phyloP scores from a whole-genome alignment of 306 rosid species.

The Mucuna pruriens region DNA sequence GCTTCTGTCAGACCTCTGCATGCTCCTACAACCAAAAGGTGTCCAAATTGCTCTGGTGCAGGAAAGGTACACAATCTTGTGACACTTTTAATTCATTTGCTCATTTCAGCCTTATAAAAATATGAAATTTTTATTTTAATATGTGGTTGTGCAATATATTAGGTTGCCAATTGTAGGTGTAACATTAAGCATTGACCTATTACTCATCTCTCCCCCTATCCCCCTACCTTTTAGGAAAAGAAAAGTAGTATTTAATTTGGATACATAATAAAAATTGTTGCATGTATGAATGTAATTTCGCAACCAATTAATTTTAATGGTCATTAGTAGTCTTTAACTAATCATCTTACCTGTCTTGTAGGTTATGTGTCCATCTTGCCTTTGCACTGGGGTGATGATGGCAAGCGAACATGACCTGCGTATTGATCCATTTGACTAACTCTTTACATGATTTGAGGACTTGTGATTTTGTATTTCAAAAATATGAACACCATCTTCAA shows the following conservation, averaged over 20 bases:
- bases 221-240: neutral
- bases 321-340: neutral
- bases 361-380: constrained; percentile 98
- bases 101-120: neutral
- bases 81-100: neutral
- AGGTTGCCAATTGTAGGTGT: constrained; percentile 14
- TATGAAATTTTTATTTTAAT: neutral
- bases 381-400: constrained; percentile 97
- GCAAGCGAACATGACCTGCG: constrained; percentile 95
- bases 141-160: neutral
- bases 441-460: neutral
- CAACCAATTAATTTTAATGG: constrained; percentile 10
- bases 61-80: constrained; percentile 73
- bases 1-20: constrained; percentile 57
- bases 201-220: neutral
- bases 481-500: constrained; percentile 19
- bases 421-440: constrained; percentile 85
- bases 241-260: neutral
- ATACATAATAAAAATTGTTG: neutral
- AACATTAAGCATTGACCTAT: neutral
- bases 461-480: neutral
- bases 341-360: constrained; percentile 32
- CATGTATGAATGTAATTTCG: neutral
- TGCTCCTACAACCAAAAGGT: constrained; percentile 62
- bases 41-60: constrained; percentile 76